Evolutionary conservation across 1,139 yeast genomes (phyloP).

Genomic region (Blastobotrys elegans): DNA sequence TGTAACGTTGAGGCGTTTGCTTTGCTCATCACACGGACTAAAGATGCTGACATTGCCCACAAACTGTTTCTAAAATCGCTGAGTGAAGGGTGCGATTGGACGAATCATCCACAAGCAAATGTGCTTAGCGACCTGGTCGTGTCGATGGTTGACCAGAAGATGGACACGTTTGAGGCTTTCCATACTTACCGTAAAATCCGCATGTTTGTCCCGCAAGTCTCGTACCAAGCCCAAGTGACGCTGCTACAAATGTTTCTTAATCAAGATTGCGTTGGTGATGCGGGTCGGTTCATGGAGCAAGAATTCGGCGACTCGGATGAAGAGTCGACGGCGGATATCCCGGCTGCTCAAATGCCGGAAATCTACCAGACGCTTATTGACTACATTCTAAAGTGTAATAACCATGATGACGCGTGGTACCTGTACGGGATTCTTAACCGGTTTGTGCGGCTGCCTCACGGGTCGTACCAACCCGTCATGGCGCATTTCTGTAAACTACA

Average conservation of each 20-base stretch:
- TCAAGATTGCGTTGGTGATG: conserved; percentile 51
- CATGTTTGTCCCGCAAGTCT: conserved; percentile 38
- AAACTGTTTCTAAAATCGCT: conserved; percentile 37
- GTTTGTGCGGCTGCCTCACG: conserved; percentile 56
- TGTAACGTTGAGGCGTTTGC: conserved; percentile 28
- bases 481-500: conserved; percentile 52
- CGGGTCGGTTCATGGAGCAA: conserved; percentile 52
- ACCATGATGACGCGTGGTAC: conserved; percentile 55
- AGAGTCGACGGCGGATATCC: conserved; percentile 30
- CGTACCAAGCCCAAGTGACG: conserved; percentile 43
- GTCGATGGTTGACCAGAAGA: conserved; percentile 22
- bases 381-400: conserved; percentile 41
- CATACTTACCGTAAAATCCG: conserved; percentile 36
- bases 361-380: conserved; percentile 42
- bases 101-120: conserved; percentile 29
- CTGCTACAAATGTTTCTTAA: conserved; percentile 45
- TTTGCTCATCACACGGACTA: conserved; percentile 26
- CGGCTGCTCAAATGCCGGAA: conserved; percentile 32
- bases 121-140: conserved; percentile 35
- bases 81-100: conserved; percentile 43
- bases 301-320: conserved; percentile 46
- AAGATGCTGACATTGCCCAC: conserved; percentile 32
- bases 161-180: conserved; percentile 29
- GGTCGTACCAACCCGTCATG: conserved; percentile 57
- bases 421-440: conserved; percentile 56